Evolutionary conservation across 441 rosid genomes (phyloP).

Genomic region (Rhodomyrtus psidioides): DNA sequence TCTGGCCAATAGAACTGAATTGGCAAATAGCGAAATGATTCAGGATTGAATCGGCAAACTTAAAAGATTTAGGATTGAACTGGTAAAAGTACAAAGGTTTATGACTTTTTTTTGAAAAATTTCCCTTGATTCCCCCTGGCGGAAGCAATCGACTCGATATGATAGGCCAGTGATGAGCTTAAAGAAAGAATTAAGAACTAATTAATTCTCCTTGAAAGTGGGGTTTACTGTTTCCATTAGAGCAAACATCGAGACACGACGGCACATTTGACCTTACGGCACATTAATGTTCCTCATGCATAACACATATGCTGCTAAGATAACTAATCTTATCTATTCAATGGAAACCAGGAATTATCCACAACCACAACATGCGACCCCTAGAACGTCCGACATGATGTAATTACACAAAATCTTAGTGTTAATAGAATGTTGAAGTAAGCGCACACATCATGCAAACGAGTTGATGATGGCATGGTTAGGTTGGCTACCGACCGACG

Average conservation of each 20-base stretch:
- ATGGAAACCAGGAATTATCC: background rate
- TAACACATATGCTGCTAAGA: background rate
- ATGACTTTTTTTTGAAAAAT: too few species aligned
- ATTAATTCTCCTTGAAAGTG: background rate
- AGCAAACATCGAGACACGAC: background rate
- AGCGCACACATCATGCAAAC: background rate
- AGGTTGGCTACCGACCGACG: background rate
- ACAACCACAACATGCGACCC: background rate
- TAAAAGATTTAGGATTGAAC: too few species aligned
- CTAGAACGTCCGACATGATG: background rate
- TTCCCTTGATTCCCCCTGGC: background rate
- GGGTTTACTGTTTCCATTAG: background rate
- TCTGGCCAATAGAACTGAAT: too few species aligned
- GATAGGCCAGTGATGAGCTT: background rate
- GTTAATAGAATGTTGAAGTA: background rate
- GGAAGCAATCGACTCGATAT: background rate
- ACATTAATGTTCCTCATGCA: background rate
- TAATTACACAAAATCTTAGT: background rate
- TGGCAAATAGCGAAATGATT: too few species aligned
- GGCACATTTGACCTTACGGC: background rate
- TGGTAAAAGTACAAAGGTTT: too few species aligned
- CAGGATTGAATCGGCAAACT: too few species aligned
- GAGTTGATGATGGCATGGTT: background rate
- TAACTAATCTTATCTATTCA: background rate
- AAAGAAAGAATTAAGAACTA: background rate